phyloP scores from a whole-genome alignment of 2,329 filamentous ascomycete genomes.

The Pezicula rhizophila region DNA sequence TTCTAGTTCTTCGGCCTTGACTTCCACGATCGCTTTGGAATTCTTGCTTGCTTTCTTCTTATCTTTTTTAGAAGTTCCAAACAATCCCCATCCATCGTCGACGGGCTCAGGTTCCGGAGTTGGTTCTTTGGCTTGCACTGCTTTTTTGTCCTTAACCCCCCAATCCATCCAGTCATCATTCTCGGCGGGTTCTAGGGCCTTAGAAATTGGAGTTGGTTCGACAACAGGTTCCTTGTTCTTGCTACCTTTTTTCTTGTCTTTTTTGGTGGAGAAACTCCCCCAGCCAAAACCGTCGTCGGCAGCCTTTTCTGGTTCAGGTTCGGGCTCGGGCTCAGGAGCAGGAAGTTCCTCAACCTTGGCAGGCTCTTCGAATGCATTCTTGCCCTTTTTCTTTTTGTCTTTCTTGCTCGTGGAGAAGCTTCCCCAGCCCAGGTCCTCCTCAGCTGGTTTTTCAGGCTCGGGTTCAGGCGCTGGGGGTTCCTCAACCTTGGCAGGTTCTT shows the following conservation, averaged over 20 bases:
- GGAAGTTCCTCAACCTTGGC: conserved; percentile 21
- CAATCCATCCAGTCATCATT: conserved; percentile 18
- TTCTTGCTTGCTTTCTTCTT: conserved; percentile 18
- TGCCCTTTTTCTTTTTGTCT: conserved; percentile 38
- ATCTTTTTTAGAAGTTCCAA: conserved; percentile 23
- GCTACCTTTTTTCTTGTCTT: conserved; percentile 37
- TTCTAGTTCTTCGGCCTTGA: conserved; percentile 29
- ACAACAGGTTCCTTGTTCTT: conserved; percentile 16
- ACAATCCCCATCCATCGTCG: conserved; percentile 4
- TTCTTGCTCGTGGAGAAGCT: conserved; percentile 30
- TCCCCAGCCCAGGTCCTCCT: conserved; percentile 26
- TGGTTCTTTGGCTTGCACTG: conserved; percentile 15
- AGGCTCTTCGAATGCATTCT: conserved; percentile 29
- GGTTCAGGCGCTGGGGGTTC: conserved; percentile 27
- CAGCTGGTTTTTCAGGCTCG: conserved; percentile 27
- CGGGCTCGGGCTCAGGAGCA: conserved; percentile 14
- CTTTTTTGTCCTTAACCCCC: conserved; percentile 1
- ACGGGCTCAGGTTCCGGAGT: conserved; percentile 4
- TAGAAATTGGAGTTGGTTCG: conserved; percentile 13
- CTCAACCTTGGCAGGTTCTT: conserved; percentile 21
- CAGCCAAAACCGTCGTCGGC: conserved; percentile 23
- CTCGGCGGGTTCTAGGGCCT: conserved; percentile 18
- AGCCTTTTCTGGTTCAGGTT: conserved; percentile 25
- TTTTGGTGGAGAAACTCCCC: conserved; percentile 25
- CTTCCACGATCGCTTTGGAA: conserved; percentile 24